Base-by-base conservation (phyloP, 495 filamentous ascomycete species). In the Lasiosphaeria miniovina region DNA sequence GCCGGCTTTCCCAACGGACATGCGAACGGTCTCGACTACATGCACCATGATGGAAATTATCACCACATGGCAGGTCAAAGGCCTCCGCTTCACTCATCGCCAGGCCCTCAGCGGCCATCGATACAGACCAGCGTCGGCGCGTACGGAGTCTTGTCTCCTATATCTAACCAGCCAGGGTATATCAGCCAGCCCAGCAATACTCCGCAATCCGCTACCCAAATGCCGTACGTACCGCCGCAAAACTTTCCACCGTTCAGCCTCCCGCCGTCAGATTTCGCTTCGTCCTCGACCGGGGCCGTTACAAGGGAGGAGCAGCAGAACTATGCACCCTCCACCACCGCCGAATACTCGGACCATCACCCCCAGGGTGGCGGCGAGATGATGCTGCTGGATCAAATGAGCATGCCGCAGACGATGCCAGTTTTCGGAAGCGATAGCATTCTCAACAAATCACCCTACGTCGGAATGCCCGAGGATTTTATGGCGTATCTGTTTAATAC, bases 401-500 rank as follows among this genome's bases (percentile, higher is more conserved):
- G 83, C 50, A 80, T 83, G 61, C 78, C 82, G 38, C 88, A 85
- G 66, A 85, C 88, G 9, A 87, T 94, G 65, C 90, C 93, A 7
- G 85, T 95, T 33, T 96, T 95, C 72, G 90, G 90, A 12, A 85
- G 81, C 36, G 91, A 96, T 57, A 86, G 84, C 12, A 61, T 84
- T 58, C 79, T 91, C 61, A 90, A 87, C 61, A 87, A 92, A 52
- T 96, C 93, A 5, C 93, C 94, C 10, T 91, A 89, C 65, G 75
- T 85, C 50, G 87, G 87, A 15, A 90, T 96, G 77, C 88, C 90
- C 7, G 93, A 96, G 65, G 92, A 96, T 70, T 96, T 96, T 71
- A 86, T 93, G 36, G 89, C 89, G 15, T 96, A 90, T 81, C 77
- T 97, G 31, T 96, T 98, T 75, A 93, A 89, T 67, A 89, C 88